These are phyloP conservation scores for Domatiomyces globalis DNA, from an alignment of 2,329 filamentous ascomycete genomes.

Conservation along the genomic window DNA sequence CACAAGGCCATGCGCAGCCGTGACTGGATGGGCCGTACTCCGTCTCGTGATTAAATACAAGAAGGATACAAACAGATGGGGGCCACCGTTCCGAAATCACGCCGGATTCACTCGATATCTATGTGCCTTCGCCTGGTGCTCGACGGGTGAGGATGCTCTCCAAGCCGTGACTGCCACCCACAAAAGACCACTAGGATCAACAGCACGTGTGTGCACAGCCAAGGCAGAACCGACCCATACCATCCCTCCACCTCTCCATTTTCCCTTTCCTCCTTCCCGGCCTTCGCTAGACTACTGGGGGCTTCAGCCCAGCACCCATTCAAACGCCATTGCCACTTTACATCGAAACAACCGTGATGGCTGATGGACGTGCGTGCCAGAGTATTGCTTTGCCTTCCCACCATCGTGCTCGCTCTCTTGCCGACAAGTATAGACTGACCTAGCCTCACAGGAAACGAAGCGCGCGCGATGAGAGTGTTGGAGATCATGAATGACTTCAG, in stretches of 20 bases:
- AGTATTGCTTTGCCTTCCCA: conserved; percentile 4
- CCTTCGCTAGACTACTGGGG: not conserved
- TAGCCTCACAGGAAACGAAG: conserved; percentile 43
- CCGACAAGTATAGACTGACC: conserved; percentile 3
- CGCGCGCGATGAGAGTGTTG: conserved; percentile 46
- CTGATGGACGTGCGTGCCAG: conserved; percentile 16
- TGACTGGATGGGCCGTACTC: not conserved
- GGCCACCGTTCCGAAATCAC: not conserved
- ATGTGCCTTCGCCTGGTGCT: not conserved
- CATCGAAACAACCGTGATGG: conserved; percentile 10
- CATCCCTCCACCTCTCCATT: not conserved
- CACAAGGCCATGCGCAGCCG: not conserved
- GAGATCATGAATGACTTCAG: conserved; percentile 53
- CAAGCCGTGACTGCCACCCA: not conserved
- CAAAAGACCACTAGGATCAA: too few species aligned
- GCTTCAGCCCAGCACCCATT: not conserved
- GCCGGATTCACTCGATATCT: not conserved
- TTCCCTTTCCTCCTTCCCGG: not conserved
- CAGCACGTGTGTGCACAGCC: not conserved
- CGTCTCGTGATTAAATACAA: not conserved
- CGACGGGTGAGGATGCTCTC: not conserved
- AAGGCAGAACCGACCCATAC: not conserved
- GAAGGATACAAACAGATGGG: not conserved
- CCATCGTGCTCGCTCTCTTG: not conserved
- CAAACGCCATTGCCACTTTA: too few species aligned